phyloP scores from a whole-genome alignment of 2,329 filamentous ascomycete species.

The Cordyceps pruinosa region DNA sequence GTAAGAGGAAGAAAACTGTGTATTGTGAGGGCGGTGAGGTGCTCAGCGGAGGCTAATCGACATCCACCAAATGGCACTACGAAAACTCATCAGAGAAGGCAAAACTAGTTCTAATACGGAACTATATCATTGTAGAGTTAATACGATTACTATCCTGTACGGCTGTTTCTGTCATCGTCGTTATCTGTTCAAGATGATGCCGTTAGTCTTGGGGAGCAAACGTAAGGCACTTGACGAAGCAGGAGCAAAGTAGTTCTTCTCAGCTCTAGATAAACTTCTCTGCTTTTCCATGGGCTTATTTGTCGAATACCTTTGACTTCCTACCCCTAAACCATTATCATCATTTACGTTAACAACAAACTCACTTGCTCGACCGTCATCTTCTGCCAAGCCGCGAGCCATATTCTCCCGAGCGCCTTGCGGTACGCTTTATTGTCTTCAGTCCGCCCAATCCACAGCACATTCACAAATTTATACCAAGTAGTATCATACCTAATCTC shows the following conservation, averaged over 20 bases:
- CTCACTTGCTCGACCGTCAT: slow-evolving; percentile 8
- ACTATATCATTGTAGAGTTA: background rate
- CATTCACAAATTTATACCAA: slow-evolving; percentile 11
- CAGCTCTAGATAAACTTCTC: no score
- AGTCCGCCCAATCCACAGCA: slow-evolving; percentile 10
- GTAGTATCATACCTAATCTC: background rate
- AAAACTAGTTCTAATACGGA: background rate
- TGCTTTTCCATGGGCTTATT: background rate
- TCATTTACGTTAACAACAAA: background rate
- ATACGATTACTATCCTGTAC: no score
- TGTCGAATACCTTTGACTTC: no score
- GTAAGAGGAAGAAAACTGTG: background rate
- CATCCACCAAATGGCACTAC: background rate
- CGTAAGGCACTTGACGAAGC: no score
- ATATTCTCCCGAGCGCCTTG: slow-evolving; percentile 10
- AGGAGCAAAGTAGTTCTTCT: no score
- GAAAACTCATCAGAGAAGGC: background rate
- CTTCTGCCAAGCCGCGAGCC: slow-evolving; percentile 2
- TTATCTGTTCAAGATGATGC: no score
- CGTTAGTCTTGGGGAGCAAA: no score
- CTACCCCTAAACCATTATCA: background rate
- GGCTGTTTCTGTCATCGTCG: no score
- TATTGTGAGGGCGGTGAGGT: background rate
- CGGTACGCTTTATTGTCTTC: slow-evolving; percentile 6
- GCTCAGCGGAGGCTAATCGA: background rate